Evolutionary conservation across 192 early-diverging fungal genomes (phyloP).

Genomic region (Coemansia sp.): DNA sequence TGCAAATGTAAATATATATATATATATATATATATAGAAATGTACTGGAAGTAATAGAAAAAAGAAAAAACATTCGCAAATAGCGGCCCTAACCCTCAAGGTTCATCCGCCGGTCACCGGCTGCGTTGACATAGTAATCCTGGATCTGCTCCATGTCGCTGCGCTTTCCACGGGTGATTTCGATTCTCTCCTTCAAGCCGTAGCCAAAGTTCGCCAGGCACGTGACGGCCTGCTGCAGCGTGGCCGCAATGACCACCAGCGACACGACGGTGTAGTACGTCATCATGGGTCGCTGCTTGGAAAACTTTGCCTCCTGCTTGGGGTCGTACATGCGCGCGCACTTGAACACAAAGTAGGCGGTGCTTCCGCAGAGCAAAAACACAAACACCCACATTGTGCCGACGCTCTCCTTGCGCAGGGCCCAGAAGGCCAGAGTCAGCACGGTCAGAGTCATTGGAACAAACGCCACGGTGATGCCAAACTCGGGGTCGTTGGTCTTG

Average conservation of each 20-base stretch:
- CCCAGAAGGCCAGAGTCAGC: slow-evolving; percentile 52
- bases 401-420: slow-evolving; percentile 43
- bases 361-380: slow-evolving; percentile 42
- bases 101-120: slow-evolving; percentile 53
- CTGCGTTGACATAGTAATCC: slow-evolving; percentile 56
- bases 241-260: slow-evolving; percentile 36
- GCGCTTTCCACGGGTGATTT: slow-evolving; percentile 53
- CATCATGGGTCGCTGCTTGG: slow-evolving; percentile 50
- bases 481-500: slow-evolving; percentile 53
- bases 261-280: slow-evolving; percentile 54
- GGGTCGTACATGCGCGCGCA: slow-evolving; percentile 54
- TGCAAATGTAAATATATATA: background rate
- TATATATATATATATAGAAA: background rate
- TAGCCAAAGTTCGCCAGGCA: slow-evolving; percentile 57
- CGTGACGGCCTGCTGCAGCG: slow-evolving; percentile 40
- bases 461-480: slow-evolving; percentile 49
- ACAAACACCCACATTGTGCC: slow-evolving; percentile 46
- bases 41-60: background rate
- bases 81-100: slow-evolving; percentile 28
- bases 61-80: background rate
- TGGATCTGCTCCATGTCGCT: slow-evolving; percentile 59
- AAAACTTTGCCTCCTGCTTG: slow-evolving; percentile 47
- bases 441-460: slow-evolving; percentile 50
- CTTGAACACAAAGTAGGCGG: slow-evolving; percentile 57
- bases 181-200: slow-evolving; percentile 49